A percentile compares a stretch with the other conserved stretches of the same genome.
Conservation (phyloP, 352 stramenopile genomes). For the Phytophthora vignae region DNA sequence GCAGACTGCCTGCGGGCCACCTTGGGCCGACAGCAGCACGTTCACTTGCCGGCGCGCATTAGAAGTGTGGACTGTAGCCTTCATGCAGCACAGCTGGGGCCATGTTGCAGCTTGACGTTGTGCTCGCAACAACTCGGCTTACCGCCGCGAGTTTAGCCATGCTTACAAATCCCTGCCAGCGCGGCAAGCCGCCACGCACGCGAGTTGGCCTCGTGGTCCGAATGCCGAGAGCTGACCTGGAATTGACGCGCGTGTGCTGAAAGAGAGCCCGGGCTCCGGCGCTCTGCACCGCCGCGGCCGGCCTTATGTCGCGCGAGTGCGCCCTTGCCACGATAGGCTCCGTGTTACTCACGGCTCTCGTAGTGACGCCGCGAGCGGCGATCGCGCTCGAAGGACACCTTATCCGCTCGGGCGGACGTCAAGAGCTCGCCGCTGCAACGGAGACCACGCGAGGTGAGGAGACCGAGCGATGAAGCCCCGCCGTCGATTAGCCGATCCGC, state of each 20-base stretch:
- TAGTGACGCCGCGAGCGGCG: slow-evolving; percentile 17
- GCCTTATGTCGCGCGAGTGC: slow-evolving; percentile 37
- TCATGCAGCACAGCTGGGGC: slow-evolving; percentile 2
- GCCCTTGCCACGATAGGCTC: slow-evolving; percentile 40
- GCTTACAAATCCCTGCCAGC: slow-evolving; percentile 1
- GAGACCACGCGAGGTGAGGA: not conserved
- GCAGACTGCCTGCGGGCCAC: not conserved
- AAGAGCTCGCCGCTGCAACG: not conserved
- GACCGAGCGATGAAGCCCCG: slow-evolving; percentile 12
- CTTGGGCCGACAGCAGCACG: not conserved
- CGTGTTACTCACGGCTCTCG: slow-evolving; percentile 36
- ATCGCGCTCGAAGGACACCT: not conserved
- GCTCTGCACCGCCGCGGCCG: slow-evolving; percentile 16
- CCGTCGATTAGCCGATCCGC: slow-evolving; percentile 20
- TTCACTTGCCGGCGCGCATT: not conserved
- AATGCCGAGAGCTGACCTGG: slow-evolving; percentile 17
- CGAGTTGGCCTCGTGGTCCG: slow-evolving; percentile 19
- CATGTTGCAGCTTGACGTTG: too few relatives aligned
- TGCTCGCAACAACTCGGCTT: too few relatives aligned
- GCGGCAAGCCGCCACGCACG: slow-evolving; percentile 12
- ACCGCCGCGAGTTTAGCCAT: not conserved
- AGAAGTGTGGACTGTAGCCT: not conserved
- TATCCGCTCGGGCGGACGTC: not conserved
- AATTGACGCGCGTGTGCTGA: slow-evolving; percentile 10
- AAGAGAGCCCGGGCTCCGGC: slow-evolving; percentile 19